Percentiles rank a stretch among this genome's conserved stretches.
Evolutionary conservation across 441 rosid species (phyloP).

Genomic region (Syzygium malaccense): DNA sequence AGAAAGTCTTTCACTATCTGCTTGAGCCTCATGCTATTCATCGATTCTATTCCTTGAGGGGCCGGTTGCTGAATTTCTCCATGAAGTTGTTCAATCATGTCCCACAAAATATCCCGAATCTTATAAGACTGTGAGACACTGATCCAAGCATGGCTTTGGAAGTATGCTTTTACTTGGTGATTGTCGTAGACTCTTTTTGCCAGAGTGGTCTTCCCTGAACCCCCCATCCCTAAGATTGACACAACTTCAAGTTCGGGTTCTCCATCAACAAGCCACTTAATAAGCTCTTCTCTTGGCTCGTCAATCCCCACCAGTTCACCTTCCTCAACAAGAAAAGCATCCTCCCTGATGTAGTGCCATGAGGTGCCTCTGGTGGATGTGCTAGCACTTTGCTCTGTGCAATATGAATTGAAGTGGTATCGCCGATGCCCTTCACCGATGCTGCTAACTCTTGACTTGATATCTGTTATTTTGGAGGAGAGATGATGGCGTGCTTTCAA

Average conservation of each 20-base stretch:
- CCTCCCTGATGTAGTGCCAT: background rate
- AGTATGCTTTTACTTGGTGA: background rate
- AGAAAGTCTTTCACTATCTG: background rate
- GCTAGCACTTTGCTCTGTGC: background rate
- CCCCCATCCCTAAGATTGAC: background rate
- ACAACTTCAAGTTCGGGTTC: background rate
- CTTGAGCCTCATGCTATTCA: no score
- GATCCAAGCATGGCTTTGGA: background rate
- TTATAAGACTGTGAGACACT: background rate
- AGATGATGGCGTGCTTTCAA: background rate
- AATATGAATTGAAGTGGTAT: background rate
- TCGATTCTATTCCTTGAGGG: no score
- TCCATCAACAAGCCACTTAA: background rate
- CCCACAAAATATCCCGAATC: no score
- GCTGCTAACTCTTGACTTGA: background rate
- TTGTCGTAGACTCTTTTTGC: background rate
- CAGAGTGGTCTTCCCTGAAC: background rate
- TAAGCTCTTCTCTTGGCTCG: background rate
- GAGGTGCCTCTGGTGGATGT: background rate
- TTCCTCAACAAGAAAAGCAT: background rate
- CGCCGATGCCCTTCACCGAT: background rate
- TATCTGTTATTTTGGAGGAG: background rate
- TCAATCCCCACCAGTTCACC: background rate
- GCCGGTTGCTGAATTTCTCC: no score
- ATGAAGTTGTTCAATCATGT: no score